Base-by-base conservation (phyloP, 805 yeast genomes). In the Metschnikowia similis region DNA sequence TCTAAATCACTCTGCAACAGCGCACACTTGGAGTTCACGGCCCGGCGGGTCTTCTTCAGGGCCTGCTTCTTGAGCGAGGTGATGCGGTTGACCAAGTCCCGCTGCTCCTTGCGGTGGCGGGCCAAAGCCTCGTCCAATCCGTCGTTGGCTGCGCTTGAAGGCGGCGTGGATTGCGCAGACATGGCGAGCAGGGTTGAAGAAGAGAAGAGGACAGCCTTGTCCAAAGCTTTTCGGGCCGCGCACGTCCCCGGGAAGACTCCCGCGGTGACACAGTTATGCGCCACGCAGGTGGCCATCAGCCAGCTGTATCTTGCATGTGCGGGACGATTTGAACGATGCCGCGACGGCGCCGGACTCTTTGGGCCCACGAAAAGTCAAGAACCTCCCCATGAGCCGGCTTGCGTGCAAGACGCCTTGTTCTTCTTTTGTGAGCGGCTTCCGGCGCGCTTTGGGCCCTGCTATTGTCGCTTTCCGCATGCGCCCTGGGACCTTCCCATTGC, bases 41-140 rank as follows among this genome's bases (percentile, higher is more conserved):
- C 82, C 64, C 85, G 87, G 57, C 86, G 79, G 45, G 84, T 87
- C 44, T 89, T 84, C 62, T 89, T 87, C 14, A 89, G 82, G 2
- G 92, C 91, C 66, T 85, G 92, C 59, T 88, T 88, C 69, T 85
- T 88, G 76, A 90, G 67, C 1, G 87, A 85, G 2, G 96, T 89
- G 30, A 82, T 73, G 30, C 79, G 76, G 8, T 87, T 85, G 17
- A 79, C 72, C 51, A 89, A 70, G 50, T 89, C 90, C 54, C 82
- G 77, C 48, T 65, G 66, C 64, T 89, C 95, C 60, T 83, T 83
- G 57, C 80, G 75, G 57, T 90, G 96, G 53, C 86, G 76, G 0
- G 80, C 73, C 4, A 80, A 53, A 3, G 84, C 49, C 39, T 76
- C 79, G 26, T 82, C 87, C 60, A 54, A 62, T 4, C 26, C 14